These are phyloP conservation scores for Tylopilus sp. DNA, from an alignment of 768 basidiomycete genomes.

Conservation along the genomic window DNA sequence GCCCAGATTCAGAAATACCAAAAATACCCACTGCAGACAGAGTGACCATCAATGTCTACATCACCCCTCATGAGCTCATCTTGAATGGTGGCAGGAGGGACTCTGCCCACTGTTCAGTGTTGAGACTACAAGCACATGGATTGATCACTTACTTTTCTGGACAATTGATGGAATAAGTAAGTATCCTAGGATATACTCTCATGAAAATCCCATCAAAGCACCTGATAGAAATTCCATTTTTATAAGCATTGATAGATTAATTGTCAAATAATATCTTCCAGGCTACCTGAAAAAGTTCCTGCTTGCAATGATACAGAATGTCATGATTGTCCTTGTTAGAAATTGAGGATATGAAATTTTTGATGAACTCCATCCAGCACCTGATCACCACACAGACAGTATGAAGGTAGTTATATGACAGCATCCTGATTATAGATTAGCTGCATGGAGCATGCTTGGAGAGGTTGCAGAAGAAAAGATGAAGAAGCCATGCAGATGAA, in stretches of 20 bases:
- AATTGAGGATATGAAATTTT: neutral
- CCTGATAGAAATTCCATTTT: neutral
- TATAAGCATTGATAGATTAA: neutral
- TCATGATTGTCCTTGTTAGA: neutral
- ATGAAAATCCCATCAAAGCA: neutral
- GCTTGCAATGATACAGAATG: neutral
- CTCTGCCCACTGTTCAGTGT: neutral
- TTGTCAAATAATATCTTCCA: neutral
- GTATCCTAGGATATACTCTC: neutral
- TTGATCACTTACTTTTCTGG: neutral
- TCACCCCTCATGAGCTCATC: no score
- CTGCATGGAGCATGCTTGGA: constrained; percentile 8
- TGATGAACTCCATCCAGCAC: neutral
- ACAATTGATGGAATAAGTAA: neutral
- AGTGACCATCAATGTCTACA: no score
- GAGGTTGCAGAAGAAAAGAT: neutral
- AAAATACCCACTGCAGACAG: no score
- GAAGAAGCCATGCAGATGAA: constrained; percentile 12
- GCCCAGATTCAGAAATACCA: no score
- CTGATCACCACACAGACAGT: constrained; percentile 7
- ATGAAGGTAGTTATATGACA: constrained; percentile 25
- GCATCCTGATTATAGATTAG: neutral
- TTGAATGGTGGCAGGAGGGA: neutral
- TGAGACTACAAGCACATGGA: neutral
- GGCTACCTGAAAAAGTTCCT: neutral